Base-by-base conservation (phyloP, 1,284 basidiomycete genomes). In the Xerocomus amazonicus region DNA sequence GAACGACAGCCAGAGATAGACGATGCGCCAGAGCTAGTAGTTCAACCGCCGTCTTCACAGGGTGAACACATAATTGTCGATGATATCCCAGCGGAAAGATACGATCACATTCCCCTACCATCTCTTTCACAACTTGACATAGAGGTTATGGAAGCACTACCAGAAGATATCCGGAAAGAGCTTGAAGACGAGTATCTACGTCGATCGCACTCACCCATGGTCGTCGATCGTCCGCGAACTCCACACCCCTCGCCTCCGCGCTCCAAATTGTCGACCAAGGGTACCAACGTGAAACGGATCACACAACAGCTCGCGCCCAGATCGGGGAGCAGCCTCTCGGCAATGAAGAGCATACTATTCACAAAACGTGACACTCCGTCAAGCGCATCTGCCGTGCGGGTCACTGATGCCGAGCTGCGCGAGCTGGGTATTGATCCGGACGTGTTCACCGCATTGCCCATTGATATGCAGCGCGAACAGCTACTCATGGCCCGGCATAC, bases 91-190 rank as follows among this genome's bases (percentile, higher is more conserved):
- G 46, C 16, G 29, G 54, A 47, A 27, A 45, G 34, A 47, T 9
- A 59, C 42, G 31, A 40, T 32, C 41, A 57, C 19, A 23, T 23
- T 42, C 47, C 77, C 33, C 67, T 88, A 14, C 87, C 87, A 2
- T 79, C 82, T 1, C 79, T 87, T 59, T 88, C 87, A 1, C 87
- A 90, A 61, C 73, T 92, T 5, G 90, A 92, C 63, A 77, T 70
- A 60, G 75, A 77, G 1, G 83, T 92, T 0, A 82, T 90, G 50
- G 73, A 80, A 17, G 85, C 84, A 1, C 73, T 94, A 16, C 90
- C 91, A 0, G 71, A 70, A 1, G 85, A 90, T 23, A 71, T 92
- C 17, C 80, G 81, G 29, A 70, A 75, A 50, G 91, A 93, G 60
- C 71, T 91, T 4, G 78, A 89, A 54, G 68, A 68, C 3, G 84